Evolutionary conservation across 176 grass and related monocot genomes (phyloP), one percentile per base, ranked within the genome.

Genomic region (Oryza coarctata): DNA sequence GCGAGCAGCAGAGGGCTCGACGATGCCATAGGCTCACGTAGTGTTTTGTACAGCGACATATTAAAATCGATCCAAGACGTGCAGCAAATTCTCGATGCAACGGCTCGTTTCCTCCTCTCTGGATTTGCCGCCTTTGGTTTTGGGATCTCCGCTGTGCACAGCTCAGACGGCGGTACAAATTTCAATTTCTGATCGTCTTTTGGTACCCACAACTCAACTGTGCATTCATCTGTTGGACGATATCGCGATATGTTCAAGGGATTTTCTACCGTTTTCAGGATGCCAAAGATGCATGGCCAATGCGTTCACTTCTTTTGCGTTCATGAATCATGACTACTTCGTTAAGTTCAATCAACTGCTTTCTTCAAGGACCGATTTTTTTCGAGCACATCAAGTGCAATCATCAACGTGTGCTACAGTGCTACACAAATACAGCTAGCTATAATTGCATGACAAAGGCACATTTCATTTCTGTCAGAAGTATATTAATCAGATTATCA

Each of bases 81-180:
- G 68, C 61, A 74, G 61, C 80, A 20, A 41, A 79, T 66, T 68
- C 45, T 27, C n/a, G 63, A 79, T 65, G 41, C 68, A 65, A 65
- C 43, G 25, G 44, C 71, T 20, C 8, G 6, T 39, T 27, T 23
- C 31, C 50, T 55, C 50, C 2, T 47, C 15, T 5, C 9, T 65
- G 36, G 34, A 63, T 63, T 44, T 65, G 6, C 6, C 0, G 9
- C 31, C 35, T 45, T 40, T 18, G 74, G 23, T 29, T 63, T 27
- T 33, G 38, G 0, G 50, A 2, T 55, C 50, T 55, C 50, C 47
- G 7, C 18, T 50, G 44, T 49, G 45, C 45, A 49, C 45, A 20
- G 13, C 28, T 12, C 17, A 40, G 25, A 45, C 22, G 69, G 23
- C 7, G 23, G 34, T n/a, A 38, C 0, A 68, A 38, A 68, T 22